These are phyloP conservation scores for Noccaea bulbosa DNA, from an alignment of 345 rosid species.

Conservation along the genomic window DNA sequence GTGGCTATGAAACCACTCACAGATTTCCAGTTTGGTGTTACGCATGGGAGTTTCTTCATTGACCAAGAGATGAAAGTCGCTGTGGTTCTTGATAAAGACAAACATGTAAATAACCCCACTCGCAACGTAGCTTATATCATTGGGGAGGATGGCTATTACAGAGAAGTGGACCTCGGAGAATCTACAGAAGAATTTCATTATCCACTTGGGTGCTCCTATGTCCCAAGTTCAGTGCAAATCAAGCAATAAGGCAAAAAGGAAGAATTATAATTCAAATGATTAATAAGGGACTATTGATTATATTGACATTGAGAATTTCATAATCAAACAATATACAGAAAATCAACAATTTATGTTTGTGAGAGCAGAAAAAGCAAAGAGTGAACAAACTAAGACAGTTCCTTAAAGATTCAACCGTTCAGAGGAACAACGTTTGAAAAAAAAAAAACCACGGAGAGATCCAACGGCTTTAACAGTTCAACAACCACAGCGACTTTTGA, in stretches of 20 bases:
- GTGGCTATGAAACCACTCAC: slow-evolving; percentile 1
- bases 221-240: background rate
- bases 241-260: background rate
- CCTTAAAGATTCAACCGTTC: no score
- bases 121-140: slow-evolving; percentile 21
- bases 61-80: background rate
- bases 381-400: no score
- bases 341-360: no score
- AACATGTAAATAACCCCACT: background rate
- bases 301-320: no score
- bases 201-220: slow-evolving; percentile 17
- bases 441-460: no score
- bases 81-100: slow-evolving; percentile 2
- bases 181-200: background rate
- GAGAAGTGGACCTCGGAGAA: slow-evolving; percentile 10
- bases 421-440: no score
- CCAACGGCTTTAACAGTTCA: no score
- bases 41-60: background rate
- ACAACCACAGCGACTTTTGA: no score
- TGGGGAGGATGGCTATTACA: slow-evolving; percentile 18
- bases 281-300: no score
- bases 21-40: background rate
- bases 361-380: no score
- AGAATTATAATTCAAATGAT: background rate
- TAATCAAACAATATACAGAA: no score